Evolutionary conservation across 2,329 filamentous ascomycete genomes (phyloP), one percentile per base, ranked within the genome.

Genomic region (Stylonectria norvegica): DNA sequence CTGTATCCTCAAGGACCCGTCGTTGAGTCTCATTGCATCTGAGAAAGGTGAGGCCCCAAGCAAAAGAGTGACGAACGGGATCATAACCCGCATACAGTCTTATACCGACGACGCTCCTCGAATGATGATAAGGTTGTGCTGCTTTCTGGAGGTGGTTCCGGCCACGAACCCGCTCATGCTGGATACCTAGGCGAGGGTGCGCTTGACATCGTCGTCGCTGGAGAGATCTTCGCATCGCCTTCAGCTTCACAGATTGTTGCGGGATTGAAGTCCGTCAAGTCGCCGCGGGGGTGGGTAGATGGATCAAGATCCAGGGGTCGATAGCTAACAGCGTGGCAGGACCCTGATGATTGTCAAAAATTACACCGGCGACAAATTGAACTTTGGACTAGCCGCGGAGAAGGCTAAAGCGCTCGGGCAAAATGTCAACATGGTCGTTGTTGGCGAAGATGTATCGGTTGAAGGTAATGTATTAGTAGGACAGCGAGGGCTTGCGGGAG

Each of bases 381-480:
- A 57, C 43, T 57, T 59, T 36, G 55, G 56, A 4, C 36, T 59
- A 12, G 56, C 57, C 3, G 56, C 56, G 4, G 57, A 59, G 41
- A 56, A 58, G 39, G 56, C 56, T 22, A 59, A 59, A 34, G 48
- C 56, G 3, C 40, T 50, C 7, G 52, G 52, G 1, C 50, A 52
- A 15, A 45, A 46, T 14, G 48, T 56, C 4, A 45, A 50, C 34
- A 55, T 55, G 48, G 52, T 56, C 12, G 44, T 55, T 11, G 46
- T 56, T 1, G 53, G 52, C 5, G 53, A 56, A 2, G 53, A 56
- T 28, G 53, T 56, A 4, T 56, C 53, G 1, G 52, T 55, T 0
- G 46, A 56, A 18, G 53, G 52, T 8, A 56, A 56, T 17, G 37
- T 42, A 4, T 37, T 56, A 3, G 53, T 56, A 0, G 53, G 53